Conservation (phyloP, 148 eudicot species). For the Tetragonia tetragonoides region DNA sequence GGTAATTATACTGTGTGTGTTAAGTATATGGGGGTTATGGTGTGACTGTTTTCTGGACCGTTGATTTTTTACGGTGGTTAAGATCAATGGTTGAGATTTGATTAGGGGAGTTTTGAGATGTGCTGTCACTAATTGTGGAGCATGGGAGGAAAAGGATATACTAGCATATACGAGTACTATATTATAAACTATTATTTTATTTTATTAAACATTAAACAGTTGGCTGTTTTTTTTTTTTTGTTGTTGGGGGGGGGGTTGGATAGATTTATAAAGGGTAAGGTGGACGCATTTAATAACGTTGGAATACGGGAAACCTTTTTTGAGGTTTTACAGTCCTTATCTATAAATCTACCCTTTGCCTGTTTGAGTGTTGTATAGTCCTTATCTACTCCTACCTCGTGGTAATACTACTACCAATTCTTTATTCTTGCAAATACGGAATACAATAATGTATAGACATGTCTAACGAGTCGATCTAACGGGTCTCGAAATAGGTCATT, state of each 20-base stretch:
- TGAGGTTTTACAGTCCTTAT: conserved; percentile 17
- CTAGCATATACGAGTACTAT: too few species aligned
- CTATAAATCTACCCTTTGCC: neutral
- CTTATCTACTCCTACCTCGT: conserved; percentile 8
- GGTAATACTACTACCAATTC: too few species aligned
- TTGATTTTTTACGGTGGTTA: conserved; percentile 17
- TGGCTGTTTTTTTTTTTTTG: too few species aligned
- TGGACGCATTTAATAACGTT: conserved; percentile 11
- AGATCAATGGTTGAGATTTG: neutral
- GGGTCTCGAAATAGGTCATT: too few species aligned
- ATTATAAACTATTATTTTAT: too few species aligned
- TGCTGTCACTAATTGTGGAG: conserved; percentile 11
- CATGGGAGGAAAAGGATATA: conserved; percentile 25
- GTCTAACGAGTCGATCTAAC: too few species aligned
- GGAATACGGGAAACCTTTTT: conserved; percentile 14
- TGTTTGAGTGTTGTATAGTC: neutral
- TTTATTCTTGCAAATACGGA: too few species aligned
- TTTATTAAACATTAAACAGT: too few species aligned
- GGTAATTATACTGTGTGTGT: neutral
- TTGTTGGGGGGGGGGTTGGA: too few species aligned
- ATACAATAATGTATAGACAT: too few species aligned
- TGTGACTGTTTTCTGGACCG: conserved; percentile 8
- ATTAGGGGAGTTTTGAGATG: conserved; percentile 1
- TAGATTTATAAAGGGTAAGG: neutral
- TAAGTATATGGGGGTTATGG: neutral